A percentile compares a stretch with the other conserved stretches of the same genome.
Evolutionary conservation across 2,329 filamentous ascomycete genomes (phyloP).

Genomic region (Pezizomycotina sp.): DNA sequence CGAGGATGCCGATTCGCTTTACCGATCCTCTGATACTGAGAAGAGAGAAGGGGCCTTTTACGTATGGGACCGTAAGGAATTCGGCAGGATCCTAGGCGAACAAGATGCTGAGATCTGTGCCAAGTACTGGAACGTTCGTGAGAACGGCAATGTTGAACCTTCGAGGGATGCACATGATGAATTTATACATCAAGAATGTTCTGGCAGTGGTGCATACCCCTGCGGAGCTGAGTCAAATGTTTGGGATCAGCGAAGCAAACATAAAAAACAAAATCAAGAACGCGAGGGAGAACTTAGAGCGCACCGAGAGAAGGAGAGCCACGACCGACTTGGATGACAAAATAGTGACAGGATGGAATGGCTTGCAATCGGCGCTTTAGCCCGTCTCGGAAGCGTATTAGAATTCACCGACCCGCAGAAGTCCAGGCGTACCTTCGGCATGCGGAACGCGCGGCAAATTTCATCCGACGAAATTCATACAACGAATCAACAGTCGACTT

Average conservation of each 20-base stretch:
- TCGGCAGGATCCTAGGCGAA: constrained; percentile 56
- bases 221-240: constrained; percentile 54
- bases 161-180: constrained; percentile 82
- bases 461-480: constrained; percentile 60
- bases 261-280: constrained; percentile 49
- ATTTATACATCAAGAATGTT: constrained; percentile 81
- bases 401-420: constrained; percentile 41
- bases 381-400: constrained; percentile 56
- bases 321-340: constrained; percentile 74
- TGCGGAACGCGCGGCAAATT: constrained; percentile 52
- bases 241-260: constrained; percentile 53
- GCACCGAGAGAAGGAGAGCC: constrained; percentile 53
- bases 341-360: constrained; percentile 74
- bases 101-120: constrained; percentile 58
- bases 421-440: constrained; percentile 44
- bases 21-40: constrained; percentile 55
- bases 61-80: constrained; percentile 78
- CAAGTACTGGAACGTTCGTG: constrained; percentile 65
- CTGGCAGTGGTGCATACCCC: constrained; percentile 53
- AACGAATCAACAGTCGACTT: constrained; percentile 43
- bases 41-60: constrained; percentile 89
- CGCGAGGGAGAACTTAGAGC: constrained; percentile 52
- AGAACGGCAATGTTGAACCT: constrained; percentile 71
- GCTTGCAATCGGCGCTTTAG: constrained; percentile 70
- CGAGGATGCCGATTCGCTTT: constrained; percentile 76